Percentiles rank a stretch among this genome's conserved stretches.
These are phyloP conservation scores for Tuber brumale DNA, from an alignment of 495 filamentous ascomycete genomes.

Conservation along the genomic window DNA sequence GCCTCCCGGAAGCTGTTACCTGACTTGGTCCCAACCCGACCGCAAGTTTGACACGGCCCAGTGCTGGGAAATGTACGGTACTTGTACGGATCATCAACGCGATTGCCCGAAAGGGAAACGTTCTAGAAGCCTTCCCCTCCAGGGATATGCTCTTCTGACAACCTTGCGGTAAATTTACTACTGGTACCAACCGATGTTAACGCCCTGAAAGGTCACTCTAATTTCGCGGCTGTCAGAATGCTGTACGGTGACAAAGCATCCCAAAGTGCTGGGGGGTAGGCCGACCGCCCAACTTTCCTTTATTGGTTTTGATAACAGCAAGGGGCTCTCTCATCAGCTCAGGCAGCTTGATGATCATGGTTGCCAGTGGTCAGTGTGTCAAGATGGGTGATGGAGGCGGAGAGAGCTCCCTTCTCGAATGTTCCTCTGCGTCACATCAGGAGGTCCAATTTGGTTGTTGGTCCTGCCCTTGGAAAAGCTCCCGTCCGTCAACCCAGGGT, in stretches of 20 bases:
- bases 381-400: not conserved
- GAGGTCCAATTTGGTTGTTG: not conserved
- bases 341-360: not conserved
- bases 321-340: not conserved
- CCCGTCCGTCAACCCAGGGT: constrained; percentile 1
- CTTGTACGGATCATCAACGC: constrained; percentile 15
- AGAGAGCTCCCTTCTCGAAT: not conserved
- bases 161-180: not conserved
- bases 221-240: not conserved
- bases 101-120: constrained; percentile 33
- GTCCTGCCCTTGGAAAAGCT: not conserved
- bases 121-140: constrained; percentile 33
- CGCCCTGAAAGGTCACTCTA: not conserved
- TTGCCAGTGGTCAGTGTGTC: not conserved
- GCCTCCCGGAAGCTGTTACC: constrained; percentile 38
- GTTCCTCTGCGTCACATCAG: constrained; percentile 5
- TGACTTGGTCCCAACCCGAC: constrained; percentile 35
- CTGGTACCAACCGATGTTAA: not conserved
- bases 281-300: constrained; percentile 4
- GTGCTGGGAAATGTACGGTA: constrained; percentile 14
- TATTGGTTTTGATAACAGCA: constrained; percentile 2
- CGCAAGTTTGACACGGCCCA: constrained; percentile 39
- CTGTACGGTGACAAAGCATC: not conserved
- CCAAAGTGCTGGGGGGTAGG: not conserved
- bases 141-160: not conserved